Base-by-base conservation (phyloP, 139 green algal genomes). In the Pleodorina starrii region DNA sequence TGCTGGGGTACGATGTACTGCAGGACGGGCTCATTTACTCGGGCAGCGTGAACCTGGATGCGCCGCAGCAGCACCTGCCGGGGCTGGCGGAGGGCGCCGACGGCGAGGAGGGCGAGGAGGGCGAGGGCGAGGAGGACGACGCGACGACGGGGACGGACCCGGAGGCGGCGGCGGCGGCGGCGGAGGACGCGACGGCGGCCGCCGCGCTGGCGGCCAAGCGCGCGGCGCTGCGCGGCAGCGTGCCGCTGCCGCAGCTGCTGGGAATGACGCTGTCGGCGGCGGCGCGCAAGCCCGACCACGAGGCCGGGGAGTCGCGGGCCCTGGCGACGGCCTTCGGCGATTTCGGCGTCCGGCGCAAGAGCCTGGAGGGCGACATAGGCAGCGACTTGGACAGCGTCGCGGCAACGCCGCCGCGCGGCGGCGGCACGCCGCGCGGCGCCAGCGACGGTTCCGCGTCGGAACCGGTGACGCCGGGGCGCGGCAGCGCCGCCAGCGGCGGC, bases 1-100 rank as follows among this genome's bases (percentile, higher is more conserved):
- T 88, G 63, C 60, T 88, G 12, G 82, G 82, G 32, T 48, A 50
- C n/a, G 81, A 87, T 43, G 40, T 73, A 29, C 12, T 87, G 60
- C 32, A 38, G 9, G 60, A 87, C 27, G 40, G 57, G 0, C 27
- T 86, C 17, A 40, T 84, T 4, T 48, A 81, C 35, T 40, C 27
- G 0, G 76, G 40, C 72, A 7, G 40, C 16, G 69, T 48, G 11
- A 25, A 10, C 19, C 40, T 57, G 72, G 72, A 80, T 14, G n/a
- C 63, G 29, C 40, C 72, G n/a, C 42, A 29, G 19, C 69, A 80
- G 42, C 43, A 51, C 29, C 60, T 66, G 60, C 42, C 27, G 42
- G 81, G 19, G 27, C 60, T 87, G 60, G 16, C n/a, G 32, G 60
- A 77, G 21, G 81, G 17, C 0, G 81, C 71, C 17, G 66, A 87